Percentiles rank a stretch among this genome's conserved stretches.
Evolutionary conservation across 2,329 filamentous ascomycete genomes (phyloP).

Genomic region (Sporothrix inflata): DNA sequence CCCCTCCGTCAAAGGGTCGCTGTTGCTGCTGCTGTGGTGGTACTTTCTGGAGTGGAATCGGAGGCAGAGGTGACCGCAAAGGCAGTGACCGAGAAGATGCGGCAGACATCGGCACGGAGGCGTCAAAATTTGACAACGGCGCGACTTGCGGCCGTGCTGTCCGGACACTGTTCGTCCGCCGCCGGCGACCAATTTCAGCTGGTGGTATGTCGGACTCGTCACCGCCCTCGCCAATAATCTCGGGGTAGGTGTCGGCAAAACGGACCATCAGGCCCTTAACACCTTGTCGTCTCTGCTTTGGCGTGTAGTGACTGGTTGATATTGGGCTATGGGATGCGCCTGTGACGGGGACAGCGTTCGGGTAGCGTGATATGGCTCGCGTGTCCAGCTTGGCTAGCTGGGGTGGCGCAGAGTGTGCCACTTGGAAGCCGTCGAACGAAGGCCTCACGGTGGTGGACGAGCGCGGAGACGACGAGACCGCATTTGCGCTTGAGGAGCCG

Average conservation of each 20-base stretch:
- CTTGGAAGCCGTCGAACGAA: slow-evolving; percentile 60
- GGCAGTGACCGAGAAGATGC: slow-evolving; percentile 21
- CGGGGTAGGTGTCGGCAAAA: slow-evolving; percentile 73
- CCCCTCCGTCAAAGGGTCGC: slow-evolving; percentile 45
- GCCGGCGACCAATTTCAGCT: slow-evolving; percentile 68
- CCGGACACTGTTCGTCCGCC: slow-evolving; percentile 42
- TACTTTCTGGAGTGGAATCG: slow-evolving; percentile 33
- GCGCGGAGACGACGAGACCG: slow-evolving; percentile 20
- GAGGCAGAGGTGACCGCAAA: slow-evolving; percentile 37
- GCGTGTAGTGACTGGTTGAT: slow-evolving; percentile 29
- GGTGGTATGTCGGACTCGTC: slow-evolving; percentile 79
- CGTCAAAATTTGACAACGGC: neutral
- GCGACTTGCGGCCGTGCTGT: slow-evolving; percentile 33
- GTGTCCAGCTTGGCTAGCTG: slow-evolving; percentile 58
- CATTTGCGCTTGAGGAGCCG: slow-evolving; percentile 42
- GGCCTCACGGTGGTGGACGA: slow-evolving; percentile 15
- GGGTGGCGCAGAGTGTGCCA: slow-evolving; percentile 56
- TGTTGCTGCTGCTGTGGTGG: slow-evolving; percentile 37
- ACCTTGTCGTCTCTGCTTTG: slow-evolving; percentile 17
- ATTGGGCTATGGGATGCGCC: slow-evolving; percentile 50
- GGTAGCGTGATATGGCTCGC: slow-evolving; percentile 57
- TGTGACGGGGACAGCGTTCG: slow-evolving; percentile 54
- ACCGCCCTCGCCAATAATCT: slow-evolving; percentile 87
- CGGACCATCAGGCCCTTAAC: slow-evolving; percentile 73
- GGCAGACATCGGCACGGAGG: neutral